Conservation (phyloP, 805 yeast species). For the Lachancea waltii region DNA sequence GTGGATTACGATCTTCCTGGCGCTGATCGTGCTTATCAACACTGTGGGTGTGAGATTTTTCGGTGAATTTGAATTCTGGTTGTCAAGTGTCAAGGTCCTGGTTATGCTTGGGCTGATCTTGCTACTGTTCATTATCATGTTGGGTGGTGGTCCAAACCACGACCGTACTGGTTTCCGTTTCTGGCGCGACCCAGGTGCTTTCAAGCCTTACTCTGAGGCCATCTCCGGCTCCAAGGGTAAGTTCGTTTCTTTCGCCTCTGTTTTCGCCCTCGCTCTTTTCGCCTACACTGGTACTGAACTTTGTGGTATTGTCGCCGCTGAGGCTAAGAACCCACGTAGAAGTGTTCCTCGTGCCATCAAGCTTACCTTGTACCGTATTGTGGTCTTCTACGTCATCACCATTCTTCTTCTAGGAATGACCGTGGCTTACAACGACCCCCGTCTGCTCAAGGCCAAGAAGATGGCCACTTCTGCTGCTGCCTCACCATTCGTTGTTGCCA, state of each 20-base stretch:
- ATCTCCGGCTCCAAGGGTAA: constrained; percentile 45
- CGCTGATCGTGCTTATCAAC: constrained; percentile 34
- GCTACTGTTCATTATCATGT: constrained; percentile 54
- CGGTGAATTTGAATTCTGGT: constrained; percentile 43
- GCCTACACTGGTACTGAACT: constrained; percentile 67
- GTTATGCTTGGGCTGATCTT: constrained; percentile 64
- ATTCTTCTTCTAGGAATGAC: constrained; percentile 61
- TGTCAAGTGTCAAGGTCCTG: constrained; percentile 56
- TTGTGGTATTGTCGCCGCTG: constrained; percentile 69
- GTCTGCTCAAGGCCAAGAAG: constrained; percentile 43
- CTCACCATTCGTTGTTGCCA: constrained; percentile 81
- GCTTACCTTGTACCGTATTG: constrained; percentile 62
- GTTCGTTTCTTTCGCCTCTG: constrained; percentile 56
- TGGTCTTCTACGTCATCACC: constrained; percentile 54
- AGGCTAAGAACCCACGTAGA: constrained; percentile 60
- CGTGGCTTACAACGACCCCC: constrained; percentile 53
- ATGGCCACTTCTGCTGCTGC: constrained; percentile 59
- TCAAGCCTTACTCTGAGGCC: constrained; percentile 37
- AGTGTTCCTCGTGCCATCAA: constrained; percentile 67
- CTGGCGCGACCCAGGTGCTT: constrained; percentile 68
- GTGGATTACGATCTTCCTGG: constrained; percentile 40
- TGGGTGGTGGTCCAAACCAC: constrained; percentile 74
- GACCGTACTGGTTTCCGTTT: constrained; percentile 69
- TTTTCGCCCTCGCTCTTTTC: constrained; percentile 58
- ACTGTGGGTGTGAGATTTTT: constrained; percentile 36